phyloP scores from a whole-genome alignment of 805 yeast genomes.

The Spathaspora girioi region DNA sequence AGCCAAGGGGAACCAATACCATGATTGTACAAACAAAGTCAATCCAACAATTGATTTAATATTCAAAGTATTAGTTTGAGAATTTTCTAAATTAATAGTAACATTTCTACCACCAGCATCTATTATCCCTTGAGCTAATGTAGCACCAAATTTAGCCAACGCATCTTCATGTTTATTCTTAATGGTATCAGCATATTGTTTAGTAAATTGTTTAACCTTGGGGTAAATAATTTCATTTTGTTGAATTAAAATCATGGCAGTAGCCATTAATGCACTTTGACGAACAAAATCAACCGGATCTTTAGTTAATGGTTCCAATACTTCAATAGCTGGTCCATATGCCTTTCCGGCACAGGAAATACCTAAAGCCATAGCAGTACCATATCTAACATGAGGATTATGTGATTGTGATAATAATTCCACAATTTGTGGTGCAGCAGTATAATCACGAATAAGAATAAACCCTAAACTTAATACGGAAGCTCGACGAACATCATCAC shows the following conservation, averaged over 20 bases:
- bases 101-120: conserved; percentile 99
- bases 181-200: conserved; percentile 70
- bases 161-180: conserved; percentile 92
- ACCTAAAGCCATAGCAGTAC: conserved; percentile 96
- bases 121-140: conserved; percentile 93
- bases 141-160: conserved; percentile 95
- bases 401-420: conserved; percentile 90
- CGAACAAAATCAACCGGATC: conserved; percentile 97
- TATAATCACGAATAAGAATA: conserved; percentile 82
- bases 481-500: conserved; percentile 95
- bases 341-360: conserved; percentile 96
- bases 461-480: conserved; percentile 91
- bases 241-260: conserved; percentile 84
- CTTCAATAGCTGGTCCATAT: conserved; percentile 81
- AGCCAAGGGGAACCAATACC: conserved; percentile 98
- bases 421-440: conserved; percentile 92
- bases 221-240: conserved; percentile 82
- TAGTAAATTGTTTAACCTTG: conserved; percentile 73
- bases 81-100: conserved; percentile 86
- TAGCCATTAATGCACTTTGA: conserved; percentile 93
- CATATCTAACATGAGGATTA: conserved; percentile 97
- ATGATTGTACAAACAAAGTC: conserved; percentile 84
- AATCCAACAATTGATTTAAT: conserved; percentile 90
- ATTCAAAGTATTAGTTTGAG: conserved; percentile 86
- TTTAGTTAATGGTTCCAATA: conserved; percentile 85